Evolutionary conservation across 1,284 basidiomycete species (phyloP).

Genomic region (Cutaneotrichosporon daszewskae): DNA sequence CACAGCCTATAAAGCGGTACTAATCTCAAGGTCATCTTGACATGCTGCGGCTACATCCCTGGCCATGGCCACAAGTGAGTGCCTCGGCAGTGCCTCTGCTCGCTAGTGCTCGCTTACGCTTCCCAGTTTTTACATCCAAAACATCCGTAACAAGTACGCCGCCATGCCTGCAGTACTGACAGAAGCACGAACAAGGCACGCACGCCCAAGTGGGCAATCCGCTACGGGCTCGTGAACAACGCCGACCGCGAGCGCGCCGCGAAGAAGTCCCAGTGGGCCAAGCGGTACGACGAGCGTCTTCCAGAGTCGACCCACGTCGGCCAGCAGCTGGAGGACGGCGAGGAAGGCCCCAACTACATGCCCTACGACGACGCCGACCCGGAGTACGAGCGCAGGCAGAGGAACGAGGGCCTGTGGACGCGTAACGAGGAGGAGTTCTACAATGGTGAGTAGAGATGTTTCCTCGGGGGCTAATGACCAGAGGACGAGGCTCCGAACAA

Average conservation of each 20-base stretch:
- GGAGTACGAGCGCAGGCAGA: slow-evolving; percentile 13
- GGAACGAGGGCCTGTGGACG: slow-evolving; percentile 40
- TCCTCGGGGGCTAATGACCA: slow-evolving; percentile 2
- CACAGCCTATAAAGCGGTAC: neutral
- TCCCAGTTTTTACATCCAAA: slow-evolving; percentile 93
- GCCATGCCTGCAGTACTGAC: slow-evolving; percentile 1
- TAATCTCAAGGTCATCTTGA: slow-evolving; percentile 55
- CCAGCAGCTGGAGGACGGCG: slow-evolving; percentile 70
- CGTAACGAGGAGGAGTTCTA: slow-evolving; percentile 46
- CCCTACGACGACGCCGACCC: slow-evolving; percentile 29
- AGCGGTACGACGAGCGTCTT: slow-evolving; percentile 77
- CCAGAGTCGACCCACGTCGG: slow-evolving; percentile 64
- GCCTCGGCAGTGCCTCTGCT: slow-evolving; percentile 34
- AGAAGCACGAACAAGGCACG: slow-evolving; percentile 67
- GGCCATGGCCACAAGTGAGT: slow-evolving; percentile 49
- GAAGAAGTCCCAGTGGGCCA: slow-evolving; percentile 77
- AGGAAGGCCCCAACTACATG: slow-evolving; percentile 50
- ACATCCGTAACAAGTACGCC: slow-evolving; percentile 75
- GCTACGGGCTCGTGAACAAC: slow-evolving; percentile 71
- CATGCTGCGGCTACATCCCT: slow-evolving; percentile 68
- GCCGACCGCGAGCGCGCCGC: slow-evolving; percentile 67
- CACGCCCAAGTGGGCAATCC: slow-evolving; percentile 90
- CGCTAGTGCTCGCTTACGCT: too few species aligned
- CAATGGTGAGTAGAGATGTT: slow-evolving; percentile 28
- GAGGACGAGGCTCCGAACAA: slow-evolving; percentile 46